Conservation (phyloP, 305 asterid species). For the Solanum hybrid region DNA sequence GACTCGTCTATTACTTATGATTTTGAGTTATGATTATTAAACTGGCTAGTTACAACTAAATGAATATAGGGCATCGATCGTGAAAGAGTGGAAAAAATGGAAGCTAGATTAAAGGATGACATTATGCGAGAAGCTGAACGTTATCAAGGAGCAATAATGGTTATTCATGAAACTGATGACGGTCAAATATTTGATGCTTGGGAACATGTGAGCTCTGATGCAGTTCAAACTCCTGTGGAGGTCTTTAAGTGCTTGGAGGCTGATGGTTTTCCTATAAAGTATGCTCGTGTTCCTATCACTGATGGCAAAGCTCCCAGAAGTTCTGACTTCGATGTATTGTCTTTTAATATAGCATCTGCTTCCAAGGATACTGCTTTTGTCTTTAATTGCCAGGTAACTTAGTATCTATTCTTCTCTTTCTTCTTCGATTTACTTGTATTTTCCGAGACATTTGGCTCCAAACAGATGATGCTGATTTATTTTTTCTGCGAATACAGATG, state of each 20-base stretch:
- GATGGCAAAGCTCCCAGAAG: conserved; percentile 99
- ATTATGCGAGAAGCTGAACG: conserved; percentile 90
- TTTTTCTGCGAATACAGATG: conserved; percentile 45
- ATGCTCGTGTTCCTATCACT: conserved; percentile 97
- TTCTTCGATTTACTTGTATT: conserved; percentile 8
- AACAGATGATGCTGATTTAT: conserved; percentile 13
- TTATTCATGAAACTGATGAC: conserved; percentile 88
- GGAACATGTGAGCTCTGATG: conserved; percentile 70
- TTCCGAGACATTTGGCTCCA: conserved; percentile 6
- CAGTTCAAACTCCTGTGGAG: conserved; percentile 92
- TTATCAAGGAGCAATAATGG: conserved; percentile 89
- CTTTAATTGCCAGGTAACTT: conserved; percentile 86
- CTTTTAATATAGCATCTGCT: conserved; percentile 79
- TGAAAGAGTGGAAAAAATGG: conserved; percentile 96
- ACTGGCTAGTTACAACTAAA: conserved; percentile 26
- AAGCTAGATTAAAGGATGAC: conserved; percentile 91
- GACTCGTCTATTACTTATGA: neutral
- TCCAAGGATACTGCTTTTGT: conserved; percentile 89
- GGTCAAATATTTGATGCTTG: conserved; percentile 89
- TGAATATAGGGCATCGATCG: conserved; percentile 79
- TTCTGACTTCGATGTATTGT: conserved; percentile 82
- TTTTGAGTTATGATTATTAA: conserved; percentile 4
- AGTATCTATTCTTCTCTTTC: neutral
- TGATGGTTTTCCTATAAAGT: conserved; percentile 82
- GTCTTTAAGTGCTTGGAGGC: conserved; percentile 77